Base-by-base conservation (phyloP, 2,329 filamentous ascomycete species). In the Phoma sp. region DNA sequence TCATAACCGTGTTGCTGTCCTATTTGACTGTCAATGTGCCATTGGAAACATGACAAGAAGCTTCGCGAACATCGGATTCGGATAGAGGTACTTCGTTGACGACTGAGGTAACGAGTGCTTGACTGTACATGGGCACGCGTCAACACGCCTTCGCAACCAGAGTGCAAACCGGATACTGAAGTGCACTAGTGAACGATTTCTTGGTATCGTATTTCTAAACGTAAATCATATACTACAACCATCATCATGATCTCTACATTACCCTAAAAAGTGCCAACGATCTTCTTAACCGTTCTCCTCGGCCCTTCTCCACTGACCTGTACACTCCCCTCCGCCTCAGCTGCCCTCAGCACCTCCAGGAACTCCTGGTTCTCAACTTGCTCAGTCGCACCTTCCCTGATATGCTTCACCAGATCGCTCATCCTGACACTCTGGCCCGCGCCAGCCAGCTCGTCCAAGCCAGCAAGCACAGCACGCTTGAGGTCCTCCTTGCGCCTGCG, bases 311-410 rank as follows among this genome's bases (percentile, higher is more conserved):
- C 95, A 28, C 83, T 82, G 15, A 98, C 81, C 76, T 90, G 90
- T 52, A 97, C 82, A 26, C 85, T 79, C 0, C 93, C 95, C 77
- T 98, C 95, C 60, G 89, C 85, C 80, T 99, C 93, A 54, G 98
- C 78, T 10, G 83, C 80, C 60, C 89, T 82, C 73, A 98, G 84
- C 11, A 87, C 89, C 74, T 97, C 93, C 11, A 85, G 84, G 73
- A 99, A 95, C 73, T 98, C 93, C 9, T 81, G 77, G 32, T 85
- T 82, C 67, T 97, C 93, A 9, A 98, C 81, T 10, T 86, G 81
- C 40, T 82, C 78, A 40, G 64, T 71, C 15, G 69, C 63, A 1
- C 65, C 69, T 84, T 86, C 95, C 37, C 83, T 81, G 47, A 99
- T 75, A 60, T 83, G 84, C 67, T 87, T 87, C 55, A 86, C 84